Conservation (phyloP, 2,329 filamentous ascomycete species). For the Hirsutella thompsonii region DNA sequence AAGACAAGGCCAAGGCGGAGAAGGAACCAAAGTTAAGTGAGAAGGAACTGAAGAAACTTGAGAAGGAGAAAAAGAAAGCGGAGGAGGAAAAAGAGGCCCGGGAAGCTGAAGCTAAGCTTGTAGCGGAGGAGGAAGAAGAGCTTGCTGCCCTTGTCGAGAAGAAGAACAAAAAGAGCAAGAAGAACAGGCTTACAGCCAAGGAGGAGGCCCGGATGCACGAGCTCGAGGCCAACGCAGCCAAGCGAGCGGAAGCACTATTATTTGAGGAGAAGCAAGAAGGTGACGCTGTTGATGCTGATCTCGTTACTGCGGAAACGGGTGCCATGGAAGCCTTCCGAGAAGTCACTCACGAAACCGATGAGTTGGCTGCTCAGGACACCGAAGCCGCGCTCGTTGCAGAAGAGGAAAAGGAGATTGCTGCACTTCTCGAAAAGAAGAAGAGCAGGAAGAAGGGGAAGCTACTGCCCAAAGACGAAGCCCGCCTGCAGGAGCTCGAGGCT, state of each 20-base stretch:
- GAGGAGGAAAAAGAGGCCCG: constrained; percentile 22
- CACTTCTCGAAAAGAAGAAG: constrained; percentile 33
- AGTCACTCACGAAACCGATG: background rate
- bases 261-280: constrained; percentile 9
- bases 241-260: constrained; percentile 23
- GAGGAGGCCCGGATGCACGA: too few species aligned
- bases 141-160: too few species aligned
- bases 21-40: constrained; percentile 32
- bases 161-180: too few species aligned
- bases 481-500: constrained; percentile 22
- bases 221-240: constrained; percentile 5
- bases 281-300: background rate
- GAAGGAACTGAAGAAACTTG: constrained; percentile 37
- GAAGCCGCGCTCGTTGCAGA: constrained; percentile 10
- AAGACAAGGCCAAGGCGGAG: constrained; percentile 23
- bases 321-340: background rate
- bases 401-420: constrained; percentile 25
- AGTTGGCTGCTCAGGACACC: constrained; percentile 2
- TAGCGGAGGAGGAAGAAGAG: constrained; percentile 11
- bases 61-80: constrained; percentile 32
- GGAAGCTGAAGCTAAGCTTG: constrained; percentile 10
- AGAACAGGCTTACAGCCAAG: too few species aligned
- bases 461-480: constrained; percentile 32
- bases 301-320: too few species aligned
- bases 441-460: constrained; percentile 28